Conservation (phyloP, 805 yeast species). For the Cyberlindnera meyerae region DNA sequence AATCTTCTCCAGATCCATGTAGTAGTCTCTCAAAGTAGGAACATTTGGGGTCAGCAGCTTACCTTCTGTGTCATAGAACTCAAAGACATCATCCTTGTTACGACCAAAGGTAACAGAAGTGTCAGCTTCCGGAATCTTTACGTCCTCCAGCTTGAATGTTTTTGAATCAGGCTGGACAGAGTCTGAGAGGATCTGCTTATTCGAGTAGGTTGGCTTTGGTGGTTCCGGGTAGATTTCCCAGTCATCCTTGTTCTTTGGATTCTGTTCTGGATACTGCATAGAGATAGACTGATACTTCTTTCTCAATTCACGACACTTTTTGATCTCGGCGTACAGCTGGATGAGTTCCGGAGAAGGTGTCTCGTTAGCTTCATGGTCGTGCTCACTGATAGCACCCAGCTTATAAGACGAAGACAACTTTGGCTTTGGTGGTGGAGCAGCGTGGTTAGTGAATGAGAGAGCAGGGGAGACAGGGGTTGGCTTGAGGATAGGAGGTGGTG, state of each 20-base stretch:
- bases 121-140: constrained; percentile 47
- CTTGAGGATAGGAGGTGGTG: constrained; percentile 32
- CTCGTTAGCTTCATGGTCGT: constrained; percentile 48
- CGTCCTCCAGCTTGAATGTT: constrained; percentile 38
- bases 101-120: constrained; percentile 35
- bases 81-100: constrained; percentile 66
- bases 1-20: constrained; percentile 72
- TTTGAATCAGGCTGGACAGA: constrained; percentile 36
- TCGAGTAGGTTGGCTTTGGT: constrained; percentile 84
- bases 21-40: constrained; percentile 84
- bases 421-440: constrained; percentile 35
- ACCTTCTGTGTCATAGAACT: constrained; percentile 41
- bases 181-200: constrained; percentile 46
- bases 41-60: constrained; percentile 45
- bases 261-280: constrained; percentile 64
- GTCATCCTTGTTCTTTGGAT: constrained; percentile 71
- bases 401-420: constrained; percentile 30
- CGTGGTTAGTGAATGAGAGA: constrained; percentile 40
- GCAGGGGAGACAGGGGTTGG: constrained; percentile 23
- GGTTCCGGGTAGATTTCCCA: constrained; percentile 93
- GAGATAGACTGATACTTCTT: constrained; percentile 70
- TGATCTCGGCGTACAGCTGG: constrained; percentile 56
- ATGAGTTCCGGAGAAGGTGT: constrained; percentile 65
- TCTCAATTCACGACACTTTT: constrained; percentile 66
- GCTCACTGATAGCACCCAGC: constrained; percentile 41